Percentiles rank a stretch among this genome's conserved stretches.
phyloP scores from a whole-genome alignment of 257 asterid genomes.

The Fraxinus americana region DNA sequence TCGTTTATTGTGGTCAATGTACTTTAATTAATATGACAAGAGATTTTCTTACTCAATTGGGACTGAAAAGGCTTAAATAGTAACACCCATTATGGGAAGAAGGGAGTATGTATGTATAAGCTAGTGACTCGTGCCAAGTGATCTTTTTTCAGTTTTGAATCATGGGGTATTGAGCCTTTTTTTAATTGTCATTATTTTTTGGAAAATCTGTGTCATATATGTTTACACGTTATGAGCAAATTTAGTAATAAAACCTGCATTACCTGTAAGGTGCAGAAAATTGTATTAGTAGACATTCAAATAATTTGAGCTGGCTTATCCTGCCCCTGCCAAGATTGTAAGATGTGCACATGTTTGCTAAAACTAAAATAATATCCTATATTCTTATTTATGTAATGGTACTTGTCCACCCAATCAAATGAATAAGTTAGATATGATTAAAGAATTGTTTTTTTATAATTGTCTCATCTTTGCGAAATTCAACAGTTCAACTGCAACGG shows the following conservation, averaged over 20 bases:
- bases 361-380: background rate
- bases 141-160: background rate
- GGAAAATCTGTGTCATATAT: background rate
- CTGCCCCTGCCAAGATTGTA: background rate
- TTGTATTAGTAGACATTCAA: background rate
- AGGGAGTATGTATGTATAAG: background rate
- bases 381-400: background rate
- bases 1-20: background rate
- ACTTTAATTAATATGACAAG: background rate
- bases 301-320: background rate
- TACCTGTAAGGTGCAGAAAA: background rate
- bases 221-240: background rate
- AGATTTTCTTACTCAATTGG: background rate
- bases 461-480: background rate
- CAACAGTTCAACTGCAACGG: background rate
- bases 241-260: background rate
- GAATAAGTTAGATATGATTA: background rate
- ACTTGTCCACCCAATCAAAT: background rate
- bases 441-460: background rate
- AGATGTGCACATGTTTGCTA: background rate
- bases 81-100: background rate
- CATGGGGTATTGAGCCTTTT: background rate
- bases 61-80: background rate
- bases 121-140: background rate
- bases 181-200: too few species aligned